Percentiles rank a stretch among this genome's conserved stretches.
These are phyloP conservation scores for Aphelidium insulamus DNA, from an alignment of 371 early-diverging fungal genomes.

Conservation along the genomic window DNA sequence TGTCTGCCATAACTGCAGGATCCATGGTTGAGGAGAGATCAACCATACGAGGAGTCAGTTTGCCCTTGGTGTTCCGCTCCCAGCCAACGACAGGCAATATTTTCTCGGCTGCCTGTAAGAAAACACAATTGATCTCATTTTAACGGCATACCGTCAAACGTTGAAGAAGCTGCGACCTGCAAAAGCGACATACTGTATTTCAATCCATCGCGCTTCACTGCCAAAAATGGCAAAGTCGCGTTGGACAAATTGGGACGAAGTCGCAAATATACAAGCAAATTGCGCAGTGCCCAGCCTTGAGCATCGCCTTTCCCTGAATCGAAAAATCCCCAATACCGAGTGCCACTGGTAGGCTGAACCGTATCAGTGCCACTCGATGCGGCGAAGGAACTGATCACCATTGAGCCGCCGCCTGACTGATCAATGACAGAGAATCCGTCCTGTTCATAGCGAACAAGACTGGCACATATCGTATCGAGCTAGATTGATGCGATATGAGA, in stretches of 20 bases:
- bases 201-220: conserved; percentile 21
- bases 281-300: conserved; percentile 81
- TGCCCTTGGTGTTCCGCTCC: conserved; percentile 63
- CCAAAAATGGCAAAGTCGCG: conserved; percentile 44
- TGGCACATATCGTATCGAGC: too few species aligned
- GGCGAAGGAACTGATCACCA: too few species aligned
- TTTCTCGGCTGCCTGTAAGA: conserved; percentile 1
- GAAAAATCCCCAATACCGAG: conserved; percentile 73
- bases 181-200: conserved; percentile 8
- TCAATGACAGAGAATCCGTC: too few species aligned
- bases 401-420: too few species aligned
- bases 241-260: conserved; percentile 14
- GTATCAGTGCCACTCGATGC: too few species aligned
- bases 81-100: conserved; percentile 48
- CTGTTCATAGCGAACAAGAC: too few species aligned
- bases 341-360: too few species aligned
- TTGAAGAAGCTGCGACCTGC: conserved; percentile 2
- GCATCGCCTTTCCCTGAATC: conserved; percentile 19
- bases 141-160: not conserved
- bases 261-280: conserved; percentile 42
- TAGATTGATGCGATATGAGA: too few species aligned
- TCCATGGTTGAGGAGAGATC: conserved; percentile 71
- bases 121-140: not conserved
- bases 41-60: conserved; percentile 55
- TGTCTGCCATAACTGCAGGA: conserved; percentile 51